These are phyloP conservation scores for Pichia ethanolica DNA, from an alignment of 805 yeast genomes.

Conservation along the genomic window DNA sequence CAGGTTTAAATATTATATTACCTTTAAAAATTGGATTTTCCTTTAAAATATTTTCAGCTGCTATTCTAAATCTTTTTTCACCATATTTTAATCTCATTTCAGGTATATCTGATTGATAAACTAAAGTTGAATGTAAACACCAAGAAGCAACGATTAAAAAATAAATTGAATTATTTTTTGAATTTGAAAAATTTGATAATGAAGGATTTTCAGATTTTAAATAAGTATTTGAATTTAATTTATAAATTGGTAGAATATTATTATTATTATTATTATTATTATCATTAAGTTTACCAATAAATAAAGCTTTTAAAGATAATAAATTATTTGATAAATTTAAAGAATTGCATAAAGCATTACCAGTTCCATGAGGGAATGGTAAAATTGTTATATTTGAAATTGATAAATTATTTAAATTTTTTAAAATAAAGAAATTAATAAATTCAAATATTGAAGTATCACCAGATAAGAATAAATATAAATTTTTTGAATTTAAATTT, in stretches of 20 bases:
- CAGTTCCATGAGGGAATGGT: slow-evolving; percentile 74
- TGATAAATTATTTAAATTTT: background rate
- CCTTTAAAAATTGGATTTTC: slow-evolving; percentile 49
- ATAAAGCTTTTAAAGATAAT: slow-evolving; percentile 30
- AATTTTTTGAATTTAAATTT: slow-evolving; percentile 14
- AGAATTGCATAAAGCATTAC: slow-evolving; percentile 72
- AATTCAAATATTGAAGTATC: slow-evolving; percentile 82
- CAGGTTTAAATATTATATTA: background rate
- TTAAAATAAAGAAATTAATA: slow-evolving; percentile 36
- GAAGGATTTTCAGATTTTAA: background rate
- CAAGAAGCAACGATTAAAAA: slow-evolving; percentile 68
- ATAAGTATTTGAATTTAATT: background rate
- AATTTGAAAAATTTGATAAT: background rate
- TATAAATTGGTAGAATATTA: too few relatives aligned
- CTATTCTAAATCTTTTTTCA: slow-evolving; percentile 56
- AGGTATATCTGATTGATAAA: slow-evolving; percentile 70
- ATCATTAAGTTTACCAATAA: too few relatives aligned
- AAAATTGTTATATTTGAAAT: slow-evolving; percentile 18
- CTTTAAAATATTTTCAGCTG: slow-evolving; percentile 50
- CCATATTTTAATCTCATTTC: slow-evolving; percentile 56
- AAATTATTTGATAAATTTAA: slow-evolving; percentile 34
- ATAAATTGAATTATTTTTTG: slow-evolving; percentile 12
- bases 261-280: too few relatives aligned
- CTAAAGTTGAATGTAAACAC: slow-evolving; percentile 82
- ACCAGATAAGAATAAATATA: slow-evolving; percentile 67